Evolutionary conservation across 345 rosid genomes (phyloP).

Genomic region (Gynandropsis gynandra): DNA sequence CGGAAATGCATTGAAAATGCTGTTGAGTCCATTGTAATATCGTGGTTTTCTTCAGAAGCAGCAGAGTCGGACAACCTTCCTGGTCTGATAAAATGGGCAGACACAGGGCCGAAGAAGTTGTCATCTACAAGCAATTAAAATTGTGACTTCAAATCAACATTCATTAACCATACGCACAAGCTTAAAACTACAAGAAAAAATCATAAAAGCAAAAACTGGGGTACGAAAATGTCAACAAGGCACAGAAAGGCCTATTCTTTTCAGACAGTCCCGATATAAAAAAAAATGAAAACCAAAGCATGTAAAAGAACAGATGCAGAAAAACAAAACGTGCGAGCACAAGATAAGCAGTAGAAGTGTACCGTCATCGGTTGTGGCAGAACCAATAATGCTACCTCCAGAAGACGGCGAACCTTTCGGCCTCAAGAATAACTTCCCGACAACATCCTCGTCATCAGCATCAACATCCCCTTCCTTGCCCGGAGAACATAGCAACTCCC

Average conservation of each 20-base stretch:
- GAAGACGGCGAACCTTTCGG: conserved; percentile 73
- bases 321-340: background rate
- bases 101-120: conserved; percentile 82
- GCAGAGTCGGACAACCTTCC: conserved; percentile 60
- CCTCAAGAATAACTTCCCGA: conserved; percentile 46
- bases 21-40: conserved; percentile 88
- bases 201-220: background rate
- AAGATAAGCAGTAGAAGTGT: conserved; percentile 14
- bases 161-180: background rate
- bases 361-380: conserved; percentile 77
- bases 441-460: conserved; percentile 21
- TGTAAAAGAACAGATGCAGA: background rate
- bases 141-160: conserved; percentile 18
- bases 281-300: conserved; percentile 1
- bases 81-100: conserved; percentile 66
- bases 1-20: conserved; percentile 86
- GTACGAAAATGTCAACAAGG: background rate
- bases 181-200: too few species aligned
- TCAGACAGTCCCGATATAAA: background rate
- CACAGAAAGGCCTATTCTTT: conserved; percentile 1
- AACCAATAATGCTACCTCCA: conserved; percentile 58
- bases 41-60: conserved; percentile 63
- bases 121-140: conserved; percentile 37
- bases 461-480: conserved; percentile 33
- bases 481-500: conserved; percentile 10